Base-by-base conservation (phyloP, 192 early-diverging fungal genomes). In the Entomortierella chlamydospora region DNA sequence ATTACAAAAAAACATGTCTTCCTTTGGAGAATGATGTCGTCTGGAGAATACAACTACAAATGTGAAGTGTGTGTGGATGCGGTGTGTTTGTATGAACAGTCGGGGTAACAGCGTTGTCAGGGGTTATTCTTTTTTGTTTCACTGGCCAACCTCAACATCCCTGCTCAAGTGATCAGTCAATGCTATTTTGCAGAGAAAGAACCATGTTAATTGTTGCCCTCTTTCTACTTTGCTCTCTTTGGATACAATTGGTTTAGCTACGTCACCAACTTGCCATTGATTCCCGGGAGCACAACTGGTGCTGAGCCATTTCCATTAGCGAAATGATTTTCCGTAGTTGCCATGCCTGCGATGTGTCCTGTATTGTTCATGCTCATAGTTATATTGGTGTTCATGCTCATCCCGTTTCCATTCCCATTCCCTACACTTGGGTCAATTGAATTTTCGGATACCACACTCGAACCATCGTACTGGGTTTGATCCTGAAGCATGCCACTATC, bases 261-360 rank as follows among this genome's bases (percentile, higher is more conserved):
- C 11, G n/a, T n/a, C n/a, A n/a, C 4, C n/a, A 47, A 47, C 63
- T 15, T 41, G 42, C 63, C 54, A 57, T 66, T 55, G 10, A 66
- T 66, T 2, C 64, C 53, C 12, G 64, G 64, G 29, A 66, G 64
- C 2, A 57, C 54, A 22, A 66, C 52, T 13, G 64, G 23, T 11
- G 54, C 22, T 5, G 51, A 30, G 0, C 34, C 62, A n/a, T 54
- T 64, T 15, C 51, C 64, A 34, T 65, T 55, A 9, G 13, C 15
- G 37, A 30, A 3, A 22, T 28, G 28, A 17, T 41, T 41, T 22
- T 25, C 34, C 1, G 22, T 20, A 13, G 20, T n/a, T 33, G n/a
- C 41, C 28, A 6, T 30, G 31, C 33, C 33, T 18, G 13, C n/a
- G 5, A 28, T 41, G 3, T 13, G 6, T 54, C 51, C 63, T 53